phyloP scores from a whole-genome alignment of 2,329 filamentous ascomycete genomes.

The Colletotrichum somersetense region DNA sequence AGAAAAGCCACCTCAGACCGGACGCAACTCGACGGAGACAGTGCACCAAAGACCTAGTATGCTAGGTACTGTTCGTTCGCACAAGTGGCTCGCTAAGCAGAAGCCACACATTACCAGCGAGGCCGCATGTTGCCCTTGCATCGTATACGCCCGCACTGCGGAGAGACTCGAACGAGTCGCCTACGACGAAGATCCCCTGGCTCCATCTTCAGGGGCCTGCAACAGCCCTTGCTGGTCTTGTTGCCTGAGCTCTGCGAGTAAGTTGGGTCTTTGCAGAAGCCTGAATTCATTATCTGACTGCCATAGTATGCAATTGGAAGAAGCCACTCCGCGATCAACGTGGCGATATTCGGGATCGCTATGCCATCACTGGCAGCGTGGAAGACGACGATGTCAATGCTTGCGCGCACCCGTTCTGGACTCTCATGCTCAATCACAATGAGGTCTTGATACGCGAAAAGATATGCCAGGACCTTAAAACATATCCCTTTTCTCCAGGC shows the following conservation, averaged over 20 bases:
- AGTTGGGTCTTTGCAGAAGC: background rate
- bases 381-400: constrained; percentile 16
- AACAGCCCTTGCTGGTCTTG: constrained; percentile 27
- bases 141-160: constrained; percentile 25
- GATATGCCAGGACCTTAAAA: constrained; percentile 22
- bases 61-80: constrained; percentile 15
- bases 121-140: constrained; percentile 23
- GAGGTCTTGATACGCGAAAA: constrained; percentile 34
- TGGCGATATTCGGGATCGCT: constrained; percentile 23
- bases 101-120: constrained; percentile 6
- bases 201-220: constrained; percentile 17
- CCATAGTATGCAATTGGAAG: constrained; percentile 18
- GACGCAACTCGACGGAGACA: constrained; percentile 19
- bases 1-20: constrained; percentile 7
- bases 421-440: constrained; percentile 27
- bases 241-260: constrained; percentile 18
- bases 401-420: constrained; percentile 21
- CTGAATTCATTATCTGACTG: background rate
- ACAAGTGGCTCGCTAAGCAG: constrained; percentile 20
- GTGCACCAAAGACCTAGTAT: constrained; percentile 18
- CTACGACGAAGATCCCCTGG: constrained; percentile 31
- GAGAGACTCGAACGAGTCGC: constrained; percentile 31
- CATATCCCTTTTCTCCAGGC: constrained; percentile 2
- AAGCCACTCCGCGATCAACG: constrained; percentile 21
- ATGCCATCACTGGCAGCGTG: constrained; percentile 23